Conservation (phyloP, 78 protist species). For the Polysphondylium violaceum region DNA sequence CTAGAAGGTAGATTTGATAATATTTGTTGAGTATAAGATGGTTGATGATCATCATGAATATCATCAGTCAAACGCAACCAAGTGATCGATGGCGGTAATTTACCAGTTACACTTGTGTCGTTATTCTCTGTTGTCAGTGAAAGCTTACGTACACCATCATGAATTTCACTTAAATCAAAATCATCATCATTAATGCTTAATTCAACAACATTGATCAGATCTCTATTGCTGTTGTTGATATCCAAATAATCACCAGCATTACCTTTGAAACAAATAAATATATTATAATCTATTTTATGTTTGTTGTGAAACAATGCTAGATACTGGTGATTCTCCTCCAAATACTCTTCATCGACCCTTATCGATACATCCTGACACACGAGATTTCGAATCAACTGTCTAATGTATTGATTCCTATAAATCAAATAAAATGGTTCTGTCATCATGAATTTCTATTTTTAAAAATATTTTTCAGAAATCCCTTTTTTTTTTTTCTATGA, state of each 20-base stretch:
- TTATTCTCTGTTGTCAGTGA: not conserved
- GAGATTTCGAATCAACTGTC: not conserved
- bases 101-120: not conserved
- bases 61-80: not conserved
- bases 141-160: not conserved
- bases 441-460: too few relatives aligned
- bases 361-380: not conserved
- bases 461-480: too few relatives aligned
- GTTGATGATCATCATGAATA: not conserved
- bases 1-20: not conserved
- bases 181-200: not conserved
- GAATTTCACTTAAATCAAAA: too few relatives aligned
- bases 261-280: not conserved
- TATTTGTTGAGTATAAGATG: not conserved
- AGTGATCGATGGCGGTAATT: not conserved
- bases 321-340: not conserved
- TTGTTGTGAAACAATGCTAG: not conserved
- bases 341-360: not conserved
- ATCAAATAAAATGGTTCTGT: not conserved
- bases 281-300: too few relatives aligned
- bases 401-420: not conserved
- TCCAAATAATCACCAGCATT: not conserved
- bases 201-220: not conserved
- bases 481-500: too few relatives aligned
- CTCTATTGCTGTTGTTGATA: not conserved